Conservation (phyloP, 768 basidiomycete genomes). For the Xanthoconium purpureum region DNA sequence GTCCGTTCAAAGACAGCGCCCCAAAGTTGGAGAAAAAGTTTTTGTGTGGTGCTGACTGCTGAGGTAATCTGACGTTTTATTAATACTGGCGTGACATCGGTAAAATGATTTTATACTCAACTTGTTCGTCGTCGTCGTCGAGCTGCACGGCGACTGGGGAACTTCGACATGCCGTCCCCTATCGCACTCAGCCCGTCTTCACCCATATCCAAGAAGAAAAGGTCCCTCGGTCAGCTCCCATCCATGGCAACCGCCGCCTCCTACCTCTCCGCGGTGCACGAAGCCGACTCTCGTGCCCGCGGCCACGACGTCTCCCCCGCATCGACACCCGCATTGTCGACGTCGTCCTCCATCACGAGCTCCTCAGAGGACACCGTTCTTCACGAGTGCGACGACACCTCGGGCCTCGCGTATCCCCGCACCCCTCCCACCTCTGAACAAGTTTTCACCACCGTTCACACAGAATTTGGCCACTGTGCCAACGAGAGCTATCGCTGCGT, state of each 20-base stretch:
- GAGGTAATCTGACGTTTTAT: constrained; percentile 23
- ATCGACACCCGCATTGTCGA: constrained; percentile 69
- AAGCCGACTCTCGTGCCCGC: constrained; percentile 68
- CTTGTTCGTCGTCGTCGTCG: constrained; percentile 16
- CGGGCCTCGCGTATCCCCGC: constrained; percentile 58
- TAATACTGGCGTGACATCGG: constrained; percentile 19
- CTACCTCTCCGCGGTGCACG: constrained; percentile 58
- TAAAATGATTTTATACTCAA: constrained; percentile 7
- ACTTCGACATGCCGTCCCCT: constrained; percentile 48
- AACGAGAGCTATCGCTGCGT: constrained; percentile 70
- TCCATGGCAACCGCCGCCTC: constrained; percentile 52
- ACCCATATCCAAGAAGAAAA: constrained; percentile 65
- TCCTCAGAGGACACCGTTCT: constrained; percentile 68
- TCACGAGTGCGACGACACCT: constrained; percentile 50
- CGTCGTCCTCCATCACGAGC: constrained; percentile 68
- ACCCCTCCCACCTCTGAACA: constrained; percentile 80
- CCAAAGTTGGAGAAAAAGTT: not conserved
- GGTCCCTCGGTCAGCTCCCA: constrained; percentile 33
- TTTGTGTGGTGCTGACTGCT: constrained; percentile 12
- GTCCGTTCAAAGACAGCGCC: too few species aligned
- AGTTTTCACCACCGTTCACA: constrained; percentile 73
- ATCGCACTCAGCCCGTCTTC: constrained; percentile 57
- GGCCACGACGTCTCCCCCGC: constrained; percentile 46
- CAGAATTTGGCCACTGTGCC: constrained; percentile 90
- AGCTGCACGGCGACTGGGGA: constrained; percentile 3